These are phyloP conservation scores for Psilocybe mexicana DNA, from an alignment of 1,284 basidiomycete species.

Conservation along the genomic window DNA sequence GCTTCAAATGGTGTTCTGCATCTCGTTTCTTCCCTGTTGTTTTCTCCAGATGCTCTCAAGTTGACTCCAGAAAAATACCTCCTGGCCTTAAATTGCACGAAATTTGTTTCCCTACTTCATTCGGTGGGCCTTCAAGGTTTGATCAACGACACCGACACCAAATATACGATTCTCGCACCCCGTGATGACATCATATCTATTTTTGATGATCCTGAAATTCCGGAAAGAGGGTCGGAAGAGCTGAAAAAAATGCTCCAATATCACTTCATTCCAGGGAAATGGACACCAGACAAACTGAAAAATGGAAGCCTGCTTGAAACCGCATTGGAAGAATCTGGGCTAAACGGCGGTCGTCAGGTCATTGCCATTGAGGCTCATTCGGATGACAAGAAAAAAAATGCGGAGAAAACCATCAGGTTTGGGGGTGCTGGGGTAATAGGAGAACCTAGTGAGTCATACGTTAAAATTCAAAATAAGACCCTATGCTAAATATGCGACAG, in stretches of 20 bases:
- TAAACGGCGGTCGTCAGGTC: slow-evolving; percentile 74
- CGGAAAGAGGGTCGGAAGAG: slow-evolving; percentile 64
- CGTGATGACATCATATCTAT: slow-evolving; percentile 81
- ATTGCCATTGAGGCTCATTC: slow-evolving; percentile 68
- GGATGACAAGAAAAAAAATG: slow-evolving; percentile 43
- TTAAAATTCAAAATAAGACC: not conserved
- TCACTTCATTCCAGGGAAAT: slow-evolving; percentile 84
- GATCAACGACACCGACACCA: slow-evolving; percentile 73
- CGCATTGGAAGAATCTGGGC: slow-evolving; percentile 65
- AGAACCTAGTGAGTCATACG: slow-evolving; percentile 61
- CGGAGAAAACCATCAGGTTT: slow-evolving; percentile 71
- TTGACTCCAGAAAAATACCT: slow-evolving; percentile 94
- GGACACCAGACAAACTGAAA: slow-evolving; percentile 67
- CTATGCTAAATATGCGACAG: slow-evolving; percentile 33
- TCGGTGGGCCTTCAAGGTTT: slow-evolving; percentile 77
- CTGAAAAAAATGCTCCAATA: slow-evolving; percentile 73
- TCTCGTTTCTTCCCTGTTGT: slow-evolving; percentile 80
- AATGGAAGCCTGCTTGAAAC: slow-evolving; percentile 81
- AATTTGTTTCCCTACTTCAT: slow-evolving; percentile 87
- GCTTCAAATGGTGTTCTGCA: slow-evolving; percentile 96
- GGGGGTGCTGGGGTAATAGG: slow-evolving; percentile 83
- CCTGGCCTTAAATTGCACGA: slow-evolving; percentile 85
- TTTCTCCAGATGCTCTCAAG: slow-evolving; percentile 76
- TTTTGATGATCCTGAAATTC: slow-evolving; percentile 54
- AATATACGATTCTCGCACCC: slow-evolving; percentile 87